Evolutionary conservation across 495 filamentous ascomycete genomes (phyloP), one percentile per base, ranked within the genome.

Genomic region (Penicillium pancosmium): DNA sequence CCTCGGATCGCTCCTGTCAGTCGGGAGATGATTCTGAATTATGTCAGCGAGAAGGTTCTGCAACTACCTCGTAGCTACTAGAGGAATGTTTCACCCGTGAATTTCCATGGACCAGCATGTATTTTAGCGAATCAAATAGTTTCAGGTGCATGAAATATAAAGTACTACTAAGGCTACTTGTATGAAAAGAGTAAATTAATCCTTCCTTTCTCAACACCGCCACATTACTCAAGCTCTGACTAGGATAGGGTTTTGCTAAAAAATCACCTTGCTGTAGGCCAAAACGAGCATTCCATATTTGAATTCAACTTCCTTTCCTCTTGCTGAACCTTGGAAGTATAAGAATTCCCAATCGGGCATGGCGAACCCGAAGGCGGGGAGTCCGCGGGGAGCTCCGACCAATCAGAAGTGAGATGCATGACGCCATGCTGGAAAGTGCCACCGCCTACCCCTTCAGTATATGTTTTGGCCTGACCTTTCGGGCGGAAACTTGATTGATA

Each of bases 1-100:
- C 89, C 90, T 15, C 73, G 89, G 18, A 88, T 93, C 49, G 88
- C 89, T 6, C 89, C 88, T 1, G 86, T 92, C 1, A 89, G 86
- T 68, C 77, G 86, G 2, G 90, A 92, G 73, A 92, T 91, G 90
- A 88, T 92, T 52, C 69, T 90, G 77, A 91, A 90, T 58, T 91
- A 85, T 63, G 81, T 92, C n/a, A 83, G 82, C 21, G 88, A 93
- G 72, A 90, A 86, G 71, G 88, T 86, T 0, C 71, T 92, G 33
- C 65, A 72, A 31, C 55, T 79, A 50, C 78, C 78, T n/a, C 66
- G 81, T 31, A 84, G 82, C 60, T 86, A 86, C 54, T 86, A 67
- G 41, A 54, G 0, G n/a, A 23, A 21, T 27, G 36, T 36, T n/a
- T 27, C 19, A 56, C 12, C 34, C 34, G 4, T 23, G 23, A 0